These are phyloP conservation scores for Pichia exigua DNA, from an alignment of 805 yeast genomes.

Conservation along the genomic window DNA sequence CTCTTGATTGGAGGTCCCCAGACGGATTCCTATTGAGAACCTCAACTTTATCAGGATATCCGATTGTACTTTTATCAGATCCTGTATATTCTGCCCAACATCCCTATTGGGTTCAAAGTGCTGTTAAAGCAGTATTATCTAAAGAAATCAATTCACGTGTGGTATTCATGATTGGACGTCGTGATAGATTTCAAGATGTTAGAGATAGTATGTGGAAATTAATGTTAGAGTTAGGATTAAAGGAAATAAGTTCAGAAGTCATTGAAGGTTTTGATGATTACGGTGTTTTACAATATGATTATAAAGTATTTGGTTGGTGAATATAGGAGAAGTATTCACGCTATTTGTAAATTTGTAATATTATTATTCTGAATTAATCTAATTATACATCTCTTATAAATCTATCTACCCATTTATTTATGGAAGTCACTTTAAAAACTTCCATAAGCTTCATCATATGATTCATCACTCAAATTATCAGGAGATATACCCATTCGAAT, in stretches of 20 bases:
- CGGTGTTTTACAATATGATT: conserved; percentile 59
- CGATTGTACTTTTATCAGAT: conserved; percentile 70
- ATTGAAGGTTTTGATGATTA: conserved; percentile 81
- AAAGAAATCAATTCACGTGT: conserved; percentile 34
- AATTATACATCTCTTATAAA: background rate
- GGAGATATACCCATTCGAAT: conserved; percentile 8
- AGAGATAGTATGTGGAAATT: conserved; percentile 53
- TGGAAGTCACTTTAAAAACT: conserved; percentile 7
- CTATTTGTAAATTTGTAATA: background rate
- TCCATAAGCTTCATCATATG: conserved; percentile 5
- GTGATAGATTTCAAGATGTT: conserved; percentile 59
- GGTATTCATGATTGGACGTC: conserved; percentile 66
- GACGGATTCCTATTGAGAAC: conserved; percentile 16
- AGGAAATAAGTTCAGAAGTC: conserved; percentile 30
- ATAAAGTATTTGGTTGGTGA: conserved; percentile 30
- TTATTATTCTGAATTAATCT: background rate
- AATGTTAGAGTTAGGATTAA: conserved; percentile 31
- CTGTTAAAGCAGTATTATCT: conserved; percentile 44
- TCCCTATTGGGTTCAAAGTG: conserved; percentile 62
- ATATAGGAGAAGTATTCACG: background rate
- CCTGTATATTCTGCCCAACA: conserved; percentile 83
- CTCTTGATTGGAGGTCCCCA: conserved; percentile 75
- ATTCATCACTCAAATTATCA: conserved; percentile 2
- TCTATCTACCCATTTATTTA: background rate
- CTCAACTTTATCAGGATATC: conserved; percentile 28